Conservation (phyloP, 441 rosid species). For the Pelargonium australe region DNA sequence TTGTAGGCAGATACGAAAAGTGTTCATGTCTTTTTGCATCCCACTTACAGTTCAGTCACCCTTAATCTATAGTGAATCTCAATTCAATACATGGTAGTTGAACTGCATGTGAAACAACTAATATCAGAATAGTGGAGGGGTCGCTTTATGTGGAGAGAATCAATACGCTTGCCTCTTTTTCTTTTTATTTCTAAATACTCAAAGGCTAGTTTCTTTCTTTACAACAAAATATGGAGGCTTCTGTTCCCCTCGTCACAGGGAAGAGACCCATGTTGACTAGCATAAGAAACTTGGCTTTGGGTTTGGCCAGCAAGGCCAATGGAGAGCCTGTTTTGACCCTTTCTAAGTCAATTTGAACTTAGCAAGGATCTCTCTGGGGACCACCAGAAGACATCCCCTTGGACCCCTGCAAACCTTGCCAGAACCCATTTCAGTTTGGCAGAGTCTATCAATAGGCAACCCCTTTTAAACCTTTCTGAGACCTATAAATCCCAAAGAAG, state of each 20-base stretch:
- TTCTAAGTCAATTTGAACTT: not conserved
- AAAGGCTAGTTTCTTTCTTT: not conserved
- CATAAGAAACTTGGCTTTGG: not conserved
- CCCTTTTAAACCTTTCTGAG: not conserved
- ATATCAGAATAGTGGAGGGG: not conserved
- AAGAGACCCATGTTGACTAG: too few relatives aligned
- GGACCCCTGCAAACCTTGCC: not conserved
- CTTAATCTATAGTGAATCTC: too few relatives aligned
- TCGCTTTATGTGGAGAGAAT: not conserved
- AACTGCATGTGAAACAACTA: too few relatives aligned
- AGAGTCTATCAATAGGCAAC: not conserved
- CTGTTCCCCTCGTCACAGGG: too few relatives aligned
- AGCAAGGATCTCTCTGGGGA: not conserved
- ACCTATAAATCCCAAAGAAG: not conserved
- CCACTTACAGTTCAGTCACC: too few relatives aligned
- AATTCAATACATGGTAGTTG: too few relatives aligned
- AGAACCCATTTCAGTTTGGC: not conserved
- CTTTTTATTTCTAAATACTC: not conserved
- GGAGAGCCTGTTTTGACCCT: not conserved
- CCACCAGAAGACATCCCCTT: too few relatives aligned
- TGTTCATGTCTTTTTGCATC: too few relatives aligned
- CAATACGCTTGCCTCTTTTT: not conserved
- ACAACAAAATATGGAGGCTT: too few relatives aligned
- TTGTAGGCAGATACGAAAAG: too few relatives aligned
- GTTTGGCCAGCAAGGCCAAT: not conserved